Evolutionary conservation across 169 alveolate species (phyloP).

Genomic region (Eimeria brunetti): DNA sequence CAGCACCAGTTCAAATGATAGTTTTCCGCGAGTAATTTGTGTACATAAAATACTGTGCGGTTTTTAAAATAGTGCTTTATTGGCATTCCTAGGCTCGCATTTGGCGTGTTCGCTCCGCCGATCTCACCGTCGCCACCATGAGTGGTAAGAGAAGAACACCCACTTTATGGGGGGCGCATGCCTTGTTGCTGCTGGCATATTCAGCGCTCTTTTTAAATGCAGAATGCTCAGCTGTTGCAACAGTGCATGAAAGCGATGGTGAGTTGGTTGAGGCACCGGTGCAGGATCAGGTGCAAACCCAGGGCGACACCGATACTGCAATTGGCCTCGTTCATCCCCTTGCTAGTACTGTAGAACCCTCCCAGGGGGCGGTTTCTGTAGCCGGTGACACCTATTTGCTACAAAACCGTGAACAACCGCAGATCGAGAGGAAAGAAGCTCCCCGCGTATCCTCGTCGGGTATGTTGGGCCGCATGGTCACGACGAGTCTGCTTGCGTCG

Average conservation of each 20-base stretch:
- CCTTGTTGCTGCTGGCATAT: background rate
- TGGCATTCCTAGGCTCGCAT: background rate
- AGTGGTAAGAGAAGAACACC: background rate
- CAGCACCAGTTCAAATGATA: background rate
- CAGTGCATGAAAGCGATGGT: conserved; percentile 1
- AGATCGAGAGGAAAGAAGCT: background rate
- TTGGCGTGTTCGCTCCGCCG: background rate
- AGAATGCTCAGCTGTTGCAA: conserved; percentile 9
- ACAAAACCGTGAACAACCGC: background rate
- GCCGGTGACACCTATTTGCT: background rate
- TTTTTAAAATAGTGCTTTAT: background rate
- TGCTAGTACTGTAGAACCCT: background rate
- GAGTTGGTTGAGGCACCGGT: background rate
- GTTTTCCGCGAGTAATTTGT: background rate
- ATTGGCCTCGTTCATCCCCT: background rate
- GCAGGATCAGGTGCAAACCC: background rate
- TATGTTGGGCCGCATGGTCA: background rate
- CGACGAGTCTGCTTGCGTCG: conserved; percentile 2
- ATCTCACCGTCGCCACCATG: conserved; percentile 7
- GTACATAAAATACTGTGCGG: too few relatives aligned
- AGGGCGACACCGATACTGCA: background rate
- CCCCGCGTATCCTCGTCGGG: background rate
- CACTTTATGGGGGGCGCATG: background rate
- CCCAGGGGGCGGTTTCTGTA: background rate
- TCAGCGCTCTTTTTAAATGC: background rate